These are phyloP conservation scores for Ceratobasidium papillatum DNA, from an alignment of 1,284 basidiomycete genomes.

Conservation along the genomic window DNA sequence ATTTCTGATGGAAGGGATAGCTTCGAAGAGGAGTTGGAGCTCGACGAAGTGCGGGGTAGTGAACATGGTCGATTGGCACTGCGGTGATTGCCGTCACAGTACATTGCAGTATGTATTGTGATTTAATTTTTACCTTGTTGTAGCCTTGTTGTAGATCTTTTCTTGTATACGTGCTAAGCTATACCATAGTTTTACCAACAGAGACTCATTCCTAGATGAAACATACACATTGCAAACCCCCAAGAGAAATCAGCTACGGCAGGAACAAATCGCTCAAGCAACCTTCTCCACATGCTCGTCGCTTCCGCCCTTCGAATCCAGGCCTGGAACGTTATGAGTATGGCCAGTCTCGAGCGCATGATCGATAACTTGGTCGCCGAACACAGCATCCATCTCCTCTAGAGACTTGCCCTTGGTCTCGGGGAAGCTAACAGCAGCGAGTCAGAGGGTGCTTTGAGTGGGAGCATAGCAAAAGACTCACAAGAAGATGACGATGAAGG, in stretches of 20 bases:
- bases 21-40: conserved; percentile 38
- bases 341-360: conserved; percentile 41
- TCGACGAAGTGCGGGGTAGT: conserved; percentile 21
- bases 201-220: background rate
- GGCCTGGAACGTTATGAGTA: conserved; percentile 19
- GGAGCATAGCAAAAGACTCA: background rate
- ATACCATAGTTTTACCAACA: background rate
- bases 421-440: conserved; percentile 47
- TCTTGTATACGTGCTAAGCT: background rate
- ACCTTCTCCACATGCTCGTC: conserved; percentile 25
- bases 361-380: conserved; percentile 46
- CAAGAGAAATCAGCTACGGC: background rate
- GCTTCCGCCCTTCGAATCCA: conserved; percentile 24
- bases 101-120: background rate
- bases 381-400: conserved; percentile 50
- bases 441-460: background rate
- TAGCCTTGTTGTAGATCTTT: background rate
- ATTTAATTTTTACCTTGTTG: conserved; percentile 15
- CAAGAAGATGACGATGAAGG: conserved; percentile 23
- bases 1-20: conserved; percentile 35
- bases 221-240: background rate
- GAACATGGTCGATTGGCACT: conserved; percentile 12
- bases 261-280: background rate
- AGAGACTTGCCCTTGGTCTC: conserved; percentile 51
- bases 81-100: background rate